A percentile compares a stretch with the other conserved stretches of the same genome.
Evolutionary conservation across 2,329 filamentous ascomycete species (phyloP).

Genomic region (Orbilia blumenaviensis): DNA sequence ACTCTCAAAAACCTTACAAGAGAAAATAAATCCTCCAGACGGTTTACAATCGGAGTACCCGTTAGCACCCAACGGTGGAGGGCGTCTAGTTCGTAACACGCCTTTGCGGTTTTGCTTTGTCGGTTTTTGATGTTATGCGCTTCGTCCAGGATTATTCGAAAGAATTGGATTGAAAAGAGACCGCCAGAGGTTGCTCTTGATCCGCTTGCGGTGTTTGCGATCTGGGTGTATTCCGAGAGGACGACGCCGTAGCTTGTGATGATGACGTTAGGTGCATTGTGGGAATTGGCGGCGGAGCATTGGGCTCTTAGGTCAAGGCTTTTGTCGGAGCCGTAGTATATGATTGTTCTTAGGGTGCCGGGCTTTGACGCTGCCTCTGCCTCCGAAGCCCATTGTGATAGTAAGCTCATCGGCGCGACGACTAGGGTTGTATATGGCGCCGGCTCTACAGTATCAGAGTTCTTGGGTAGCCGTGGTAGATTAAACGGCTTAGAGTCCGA

Average conservation of each 20-base stretch:
- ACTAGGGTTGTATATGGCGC: constrained; percentile 93
- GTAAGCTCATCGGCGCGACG: constrained; percentile 93
- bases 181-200: constrained; percentile 74
- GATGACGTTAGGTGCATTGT: constrained; percentile 83
- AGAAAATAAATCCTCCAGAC: constrained; percentile 92
- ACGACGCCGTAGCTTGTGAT: constrained; percentile 95
- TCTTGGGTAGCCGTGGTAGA: constrained; percentile 50
- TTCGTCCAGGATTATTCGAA: constrained; percentile 93
- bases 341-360: constrained; percentile 81
- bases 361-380: constrained; percentile 87
- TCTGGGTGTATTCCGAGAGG: constrained; percentile 84
- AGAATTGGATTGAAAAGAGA: constrained; percentile 92
- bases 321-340: constrained; percentile 94
- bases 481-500: constrained; percentile 29
- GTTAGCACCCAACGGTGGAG: constrained; percentile 92
- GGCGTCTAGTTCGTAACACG: constrained; percentile 88
- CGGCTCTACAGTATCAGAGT: constrained; percentile 66
- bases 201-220: constrained; percentile 70
- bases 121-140: constrained; percentile 91
- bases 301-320: constrained; percentile 77
- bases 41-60: constrained; percentile 95
- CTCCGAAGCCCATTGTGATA: constrained; percentile 98
- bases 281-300: constrained; percentile 77
- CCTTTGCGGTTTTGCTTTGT: constrained; percentile 90
- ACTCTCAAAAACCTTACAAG: constrained; percentile 91